phyloP scores from a whole-genome alignment of 139 green algal genomes.

The Picochlorum sp. region DNA sequence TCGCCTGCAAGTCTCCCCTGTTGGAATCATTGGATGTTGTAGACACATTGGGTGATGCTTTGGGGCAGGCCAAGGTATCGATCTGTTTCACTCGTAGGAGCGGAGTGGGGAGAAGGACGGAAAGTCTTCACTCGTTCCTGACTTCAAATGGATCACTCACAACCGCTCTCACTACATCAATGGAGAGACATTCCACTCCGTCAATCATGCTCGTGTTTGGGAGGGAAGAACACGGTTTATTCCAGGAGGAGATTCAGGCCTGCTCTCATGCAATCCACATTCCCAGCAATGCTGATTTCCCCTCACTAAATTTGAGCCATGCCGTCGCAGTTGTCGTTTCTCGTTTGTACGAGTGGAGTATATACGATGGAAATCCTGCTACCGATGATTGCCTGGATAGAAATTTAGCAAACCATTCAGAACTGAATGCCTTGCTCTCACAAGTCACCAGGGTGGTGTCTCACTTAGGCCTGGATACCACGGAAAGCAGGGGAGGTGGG shows the following conservation, averaged over 20 bases:
- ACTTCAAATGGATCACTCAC: neutral
- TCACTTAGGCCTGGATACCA: constrained; percentile 14
- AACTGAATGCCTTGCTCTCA: constrained; percentile 5
- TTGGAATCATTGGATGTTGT: constrained; percentile 8
- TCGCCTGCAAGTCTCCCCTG: neutral
- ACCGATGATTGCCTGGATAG: neutral
- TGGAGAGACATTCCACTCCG: constrained; percentile 15
- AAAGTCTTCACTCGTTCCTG: constrained; percentile 14
- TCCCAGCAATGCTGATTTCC: constrained; percentile 36
- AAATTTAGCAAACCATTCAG: constrained; percentile 1
- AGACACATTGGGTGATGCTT: constrained; percentile 10
- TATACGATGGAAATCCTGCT: neutral
- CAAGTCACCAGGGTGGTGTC: neutral
- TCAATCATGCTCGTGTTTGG: constrained; percentile 58
- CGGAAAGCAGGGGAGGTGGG: constrained; percentile 19
- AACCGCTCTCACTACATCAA: neutral
- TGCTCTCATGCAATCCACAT: constrained; percentile 63
- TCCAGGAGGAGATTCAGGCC: constrained; percentile 53
- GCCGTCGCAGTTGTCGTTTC: constrained; percentile 54
- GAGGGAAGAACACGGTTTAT: constrained; percentile 60
- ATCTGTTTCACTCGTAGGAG: constrained; percentile 27
- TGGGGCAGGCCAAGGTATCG: constrained; percentile 12
- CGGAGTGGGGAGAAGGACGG: constrained; percentile 7
- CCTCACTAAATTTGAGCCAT: constrained; percentile 64
- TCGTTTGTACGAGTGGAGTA: constrained; percentile 25